Conservation (phyloP, 345 rosid species). For the Litchi chinensis region DNA sequence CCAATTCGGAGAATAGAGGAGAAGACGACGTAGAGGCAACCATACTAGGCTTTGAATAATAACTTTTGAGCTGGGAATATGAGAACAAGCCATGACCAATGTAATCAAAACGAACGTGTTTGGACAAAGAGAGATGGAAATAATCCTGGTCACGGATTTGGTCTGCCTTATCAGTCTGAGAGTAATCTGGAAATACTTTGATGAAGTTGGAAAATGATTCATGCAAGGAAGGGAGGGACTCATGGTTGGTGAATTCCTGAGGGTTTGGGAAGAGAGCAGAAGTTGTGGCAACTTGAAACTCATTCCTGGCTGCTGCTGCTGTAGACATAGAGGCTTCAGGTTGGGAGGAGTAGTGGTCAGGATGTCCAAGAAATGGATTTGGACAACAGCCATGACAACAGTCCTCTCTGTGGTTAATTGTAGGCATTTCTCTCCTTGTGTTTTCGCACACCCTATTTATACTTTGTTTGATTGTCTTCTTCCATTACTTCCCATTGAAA, state of each 20-base stretch:
- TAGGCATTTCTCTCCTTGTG: constrained; percentile 37
- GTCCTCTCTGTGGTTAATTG: constrained; percentile 46
- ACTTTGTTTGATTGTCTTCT: constrained; percentile 3
- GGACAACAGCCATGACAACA: constrained; percentile 62
- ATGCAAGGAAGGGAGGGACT: constrained; percentile 70
- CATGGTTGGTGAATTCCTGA: constrained; percentile 69
- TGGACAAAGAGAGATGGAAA: constrained; percentile 52
- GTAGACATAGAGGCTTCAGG: constrained; percentile 12
- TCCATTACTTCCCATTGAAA: neutral
- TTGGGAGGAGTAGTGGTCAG: constrained; percentile 2
- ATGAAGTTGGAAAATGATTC: constrained; percentile 56
- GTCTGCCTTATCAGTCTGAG: constrained; percentile 56
- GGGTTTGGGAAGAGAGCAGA: constrained; percentile 45
- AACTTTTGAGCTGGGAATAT: constrained; percentile 45
- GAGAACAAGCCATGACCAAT: constrained; percentile 79
- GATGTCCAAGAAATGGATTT: constrained; percentile 42
- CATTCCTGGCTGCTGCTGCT: constrained; percentile 35
- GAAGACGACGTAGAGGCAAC: constrained; percentile 35
- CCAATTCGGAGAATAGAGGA: neutral
- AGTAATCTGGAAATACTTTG: constrained; percentile 53
- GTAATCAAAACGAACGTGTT: constrained; percentile 65
- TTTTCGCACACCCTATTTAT: neutral
- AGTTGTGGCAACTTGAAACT: constrained; percentile 46
- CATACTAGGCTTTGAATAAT: neutral
- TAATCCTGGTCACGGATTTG: constrained; percentile 63